Percentiles rank a stretch among this genome's conserved stretches.
Evolutionary conservation across 305 asterid genomes (phyloP).

Genomic region (Fraxinus baroniana): DNA sequence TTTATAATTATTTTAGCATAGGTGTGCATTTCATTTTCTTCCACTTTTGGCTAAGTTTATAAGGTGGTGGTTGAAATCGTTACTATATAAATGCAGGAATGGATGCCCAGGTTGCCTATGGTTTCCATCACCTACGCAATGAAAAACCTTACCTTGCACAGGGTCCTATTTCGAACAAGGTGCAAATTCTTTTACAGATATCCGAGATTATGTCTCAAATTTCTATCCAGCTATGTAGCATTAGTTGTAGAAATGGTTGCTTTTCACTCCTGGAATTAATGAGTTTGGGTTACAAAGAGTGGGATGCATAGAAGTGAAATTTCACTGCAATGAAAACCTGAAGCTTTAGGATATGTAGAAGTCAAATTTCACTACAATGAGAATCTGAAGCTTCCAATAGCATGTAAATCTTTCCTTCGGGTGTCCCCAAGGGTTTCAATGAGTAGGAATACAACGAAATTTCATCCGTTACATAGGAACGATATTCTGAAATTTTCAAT

Average conservation of each 20-base stretch:
- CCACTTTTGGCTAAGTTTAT: slow-evolving; percentile 1
- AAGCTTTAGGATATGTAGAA: background rate
- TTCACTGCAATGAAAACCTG: slow-evolving; percentile 4
- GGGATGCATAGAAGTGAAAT: background rate
- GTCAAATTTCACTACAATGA: background rate
- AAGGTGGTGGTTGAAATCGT: slow-evolving; percentile 17
- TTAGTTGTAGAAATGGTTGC: slow-evolving; percentile 3
- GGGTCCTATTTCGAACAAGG: slow-evolving; percentile 97
- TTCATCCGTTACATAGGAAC: background rate
- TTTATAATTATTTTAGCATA: slow-evolving; percentile 95
- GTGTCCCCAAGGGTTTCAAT: background rate
- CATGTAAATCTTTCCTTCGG: slow-evolving; percentile 4
- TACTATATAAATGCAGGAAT: slow-evolving; percentile 51
- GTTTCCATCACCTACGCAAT: slow-evolving; percentile 93
- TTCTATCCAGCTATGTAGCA: slow-evolving; percentile 1
- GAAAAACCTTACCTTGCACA: slow-evolving; percentile 95
- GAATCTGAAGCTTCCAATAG: background rate
- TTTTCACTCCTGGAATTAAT: slow-evolving; percentile 1
- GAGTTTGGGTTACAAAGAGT: slow-evolving; percentile 9
- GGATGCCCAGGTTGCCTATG: slow-evolving; percentile 99
- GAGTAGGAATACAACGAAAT: background rate
- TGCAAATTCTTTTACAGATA: slow-evolving; percentile 30
- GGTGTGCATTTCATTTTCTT: slow-evolving; percentile 42
- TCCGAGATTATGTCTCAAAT: slow-evolving; percentile 6
- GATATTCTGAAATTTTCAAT: background rate